Evolutionary conservation across 169 alveolate species (phyloP).

Genomic region (Cryptosporidium muris): DNA sequence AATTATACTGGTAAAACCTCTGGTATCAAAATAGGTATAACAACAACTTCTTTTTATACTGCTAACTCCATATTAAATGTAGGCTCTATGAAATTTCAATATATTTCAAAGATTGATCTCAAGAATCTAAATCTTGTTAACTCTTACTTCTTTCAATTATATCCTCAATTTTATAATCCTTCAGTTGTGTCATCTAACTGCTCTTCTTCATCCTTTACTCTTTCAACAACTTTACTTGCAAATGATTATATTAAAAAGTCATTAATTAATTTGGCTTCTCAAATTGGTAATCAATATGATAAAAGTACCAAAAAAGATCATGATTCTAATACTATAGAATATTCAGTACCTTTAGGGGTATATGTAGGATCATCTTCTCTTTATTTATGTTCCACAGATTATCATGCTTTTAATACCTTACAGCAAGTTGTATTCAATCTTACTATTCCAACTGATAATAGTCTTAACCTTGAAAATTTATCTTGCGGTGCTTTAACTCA

Average conservation of each 20-base stretch:
- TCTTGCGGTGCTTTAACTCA: constrained; percentile 49
- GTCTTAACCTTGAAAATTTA: constrained; percentile 24
- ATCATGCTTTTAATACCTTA: constrained; percentile 41
- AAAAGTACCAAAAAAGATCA: not conserved
- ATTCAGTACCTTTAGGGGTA: constrained; percentile 13
- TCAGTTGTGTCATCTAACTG: constrained; percentile 41
- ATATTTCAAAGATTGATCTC: constrained; percentile 47
- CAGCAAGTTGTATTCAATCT: constrained; percentile 47
- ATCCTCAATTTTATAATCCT: constrained; percentile 31
- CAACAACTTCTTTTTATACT: constrained; percentile 23
- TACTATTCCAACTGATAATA: constrained; percentile 25
- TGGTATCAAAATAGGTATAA: constrained; percentile 1
- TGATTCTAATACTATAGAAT: constrained; percentile 1
- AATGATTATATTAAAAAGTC: constrained; percentile 2
- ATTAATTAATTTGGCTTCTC: not conserved
- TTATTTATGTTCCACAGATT: constrained; percentile 57
- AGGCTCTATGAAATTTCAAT: constrained; percentile 29
- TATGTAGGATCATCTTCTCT: constrained; percentile 54
- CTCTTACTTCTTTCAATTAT: constrained; percentile 24
- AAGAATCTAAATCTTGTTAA: constrained; percentile 36
- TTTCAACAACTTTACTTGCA: constrained; percentile 16
- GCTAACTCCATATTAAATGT: constrained; percentile 43
- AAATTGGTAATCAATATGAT: not conserved
- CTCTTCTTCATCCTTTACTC: constrained; percentile 33
- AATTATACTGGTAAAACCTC: constrained; percentile 39